Percentiles rank a stretch among this genome's conserved stretches.
Conservation (phyloP, 805 yeast species). For the Candida pseudoglaebosa region DNA sequence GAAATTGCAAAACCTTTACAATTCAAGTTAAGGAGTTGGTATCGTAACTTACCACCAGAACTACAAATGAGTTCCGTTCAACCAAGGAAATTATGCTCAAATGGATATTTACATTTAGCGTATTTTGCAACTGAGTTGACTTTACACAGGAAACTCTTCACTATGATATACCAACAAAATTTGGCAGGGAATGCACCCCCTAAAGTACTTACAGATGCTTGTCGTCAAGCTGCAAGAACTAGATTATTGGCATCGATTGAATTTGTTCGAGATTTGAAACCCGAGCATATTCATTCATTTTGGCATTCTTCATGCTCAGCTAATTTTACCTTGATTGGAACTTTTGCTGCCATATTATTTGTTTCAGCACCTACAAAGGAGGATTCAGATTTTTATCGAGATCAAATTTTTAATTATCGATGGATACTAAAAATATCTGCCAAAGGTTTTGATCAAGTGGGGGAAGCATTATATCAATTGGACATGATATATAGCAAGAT, state of each 20-base stretch:
- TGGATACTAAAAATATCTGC: conserved; percentile 73
- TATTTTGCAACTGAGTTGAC: conserved; percentile 89
- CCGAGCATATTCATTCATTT: conserved; percentile 81
- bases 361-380: conserved; percentile 60
- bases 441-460: conserved; percentile 73
- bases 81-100: conserved; percentile 62
- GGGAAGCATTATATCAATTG: conserved; percentile 66
- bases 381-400: conserved; percentile 62
- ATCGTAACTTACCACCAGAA: conserved; percentile 62
- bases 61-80: conserved; percentile 59
- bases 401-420: conserved; percentile 69
- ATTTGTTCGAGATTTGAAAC: conserved; percentile 67
- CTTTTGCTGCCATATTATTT: conserved; percentile 78
- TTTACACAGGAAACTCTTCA: conserved; percentile 72
- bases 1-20: conserved; percentile 80
- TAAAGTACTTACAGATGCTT: conserved; percentile 45
- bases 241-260: conserved; percentile 79
- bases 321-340: conserved; percentile 77
- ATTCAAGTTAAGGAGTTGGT: conserved; percentile 68
- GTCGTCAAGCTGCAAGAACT: conserved; percentile 82
- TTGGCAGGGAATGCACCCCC: conserved; percentile 32
- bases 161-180: conserved; percentile 42
- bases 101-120: conserved; percentile 76
- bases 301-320: conserved; percentile 85
- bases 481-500: conserved; percentile 71